Evolutionary conservation across 1,284 basidiomycete species (phyloP).

Genomic region (Lentinus polychrous): DNA sequence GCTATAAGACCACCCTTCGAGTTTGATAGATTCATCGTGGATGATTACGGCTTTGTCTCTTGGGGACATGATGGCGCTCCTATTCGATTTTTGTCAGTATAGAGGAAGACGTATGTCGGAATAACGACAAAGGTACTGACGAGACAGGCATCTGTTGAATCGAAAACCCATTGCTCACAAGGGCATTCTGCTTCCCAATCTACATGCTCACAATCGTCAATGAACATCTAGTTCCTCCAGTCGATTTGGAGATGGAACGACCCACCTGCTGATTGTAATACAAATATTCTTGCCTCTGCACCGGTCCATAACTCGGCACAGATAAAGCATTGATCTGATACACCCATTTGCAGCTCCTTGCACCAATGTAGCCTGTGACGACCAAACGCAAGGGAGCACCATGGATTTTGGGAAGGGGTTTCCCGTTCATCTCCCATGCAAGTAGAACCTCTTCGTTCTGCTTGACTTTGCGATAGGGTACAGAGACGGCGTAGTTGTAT

Average conservation of each 20-base stretch:
- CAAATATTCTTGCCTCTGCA: conserved; percentile 47
- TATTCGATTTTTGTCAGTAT: conserved; percentile 13
- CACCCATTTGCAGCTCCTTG: conserved; percentile 52
- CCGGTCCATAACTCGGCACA: conserved; percentile 44
- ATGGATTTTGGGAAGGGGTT: conserved; percentile 46
- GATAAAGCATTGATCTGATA: conserved; percentile 45
- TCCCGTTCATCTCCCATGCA: conserved; percentile 55
- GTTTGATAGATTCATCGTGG: conserved; percentile 40
- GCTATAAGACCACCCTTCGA: conserved; percentile 48
- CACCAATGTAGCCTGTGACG: conserved; percentile 53
- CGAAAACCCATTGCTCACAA: conserved; percentile 41
- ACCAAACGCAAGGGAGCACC: conserved; percentile 49
- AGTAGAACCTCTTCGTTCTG: conserved; percentile 46
- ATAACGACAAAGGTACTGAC: conserved; percentile 25
- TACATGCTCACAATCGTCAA: conserved; percentile 11
- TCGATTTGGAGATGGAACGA: not conserved
- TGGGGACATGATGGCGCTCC: conserved; percentile 45
- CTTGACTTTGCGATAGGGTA: conserved; percentile 45
- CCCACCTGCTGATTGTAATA: conserved; percentile 40
- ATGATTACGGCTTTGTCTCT: conserved; percentile 40
- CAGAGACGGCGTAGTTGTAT: conserved; percentile 50
- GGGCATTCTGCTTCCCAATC: conserved; percentile 45
- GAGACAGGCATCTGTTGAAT: conserved; percentile 54
- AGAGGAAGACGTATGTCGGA: not conserved
- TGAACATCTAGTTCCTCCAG: not conserved